A percentile compares a stretch with the other conserved stretches of the same genome.
Evolutionary conservation across 371 early-diverging fungal species (phyloP).

Genomic region (Coemansia sp.): DNA sequence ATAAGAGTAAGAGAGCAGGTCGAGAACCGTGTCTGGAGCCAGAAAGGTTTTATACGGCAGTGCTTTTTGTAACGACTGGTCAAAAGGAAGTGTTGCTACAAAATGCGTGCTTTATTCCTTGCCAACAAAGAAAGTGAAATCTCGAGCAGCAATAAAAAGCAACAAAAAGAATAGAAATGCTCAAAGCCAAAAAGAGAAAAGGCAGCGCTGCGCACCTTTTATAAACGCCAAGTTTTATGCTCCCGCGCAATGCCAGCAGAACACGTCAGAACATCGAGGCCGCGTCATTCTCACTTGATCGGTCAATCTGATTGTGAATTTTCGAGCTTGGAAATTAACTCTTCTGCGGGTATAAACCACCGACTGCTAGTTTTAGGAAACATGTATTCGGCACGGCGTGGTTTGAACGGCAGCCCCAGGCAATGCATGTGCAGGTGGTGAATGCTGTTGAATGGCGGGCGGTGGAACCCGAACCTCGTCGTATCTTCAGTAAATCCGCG

Average conservation of each 20-base stretch:
- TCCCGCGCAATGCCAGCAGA: not conserved
- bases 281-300: slow-evolving; percentile 8
- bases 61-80: no score
- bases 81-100: no score
- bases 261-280: slow-evolving; percentile 6
- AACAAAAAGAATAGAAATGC: not conserved
- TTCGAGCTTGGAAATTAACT: slow-evolving; percentile 17
- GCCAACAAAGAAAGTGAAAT: no score
- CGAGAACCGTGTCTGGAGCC: no score
- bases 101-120: no score
- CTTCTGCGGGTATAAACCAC: slow-evolving; percentile 32
- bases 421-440: slow-evolving; percentile 59
- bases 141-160: not conserved
- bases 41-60: no score
- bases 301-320: slow-evolving; percentile 1
- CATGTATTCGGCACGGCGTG: slow-evolving; percentile 32
- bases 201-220: no score
- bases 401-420: slow-evolving; percentile 55
- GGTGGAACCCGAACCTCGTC: slow-evolving; percentile 58
- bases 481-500: slow-evolving; percentile 30
- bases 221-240: no score
- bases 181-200: not conserved
- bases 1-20: no score
- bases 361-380: slow-evolving; percentile 27
- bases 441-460: slow-evolving; percentile 59